Evolutionary conservation across 495 filamentous ascomycete genomes (phyloP).

Genomic region (Xylaria intraflava): DNA sequence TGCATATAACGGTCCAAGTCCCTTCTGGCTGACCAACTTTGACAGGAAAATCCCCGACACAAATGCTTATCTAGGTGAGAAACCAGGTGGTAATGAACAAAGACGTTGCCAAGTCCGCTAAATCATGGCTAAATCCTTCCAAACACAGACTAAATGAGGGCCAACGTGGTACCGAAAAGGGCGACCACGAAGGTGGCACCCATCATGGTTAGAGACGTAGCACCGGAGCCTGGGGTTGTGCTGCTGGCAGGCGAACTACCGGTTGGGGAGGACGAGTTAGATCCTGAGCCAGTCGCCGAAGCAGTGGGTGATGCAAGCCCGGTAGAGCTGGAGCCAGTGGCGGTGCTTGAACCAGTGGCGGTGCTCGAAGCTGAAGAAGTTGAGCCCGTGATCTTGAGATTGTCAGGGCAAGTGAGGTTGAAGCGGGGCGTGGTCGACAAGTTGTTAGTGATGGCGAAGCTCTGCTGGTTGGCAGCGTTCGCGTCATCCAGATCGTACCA

Average conservation of each 20-base stretch:
- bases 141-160: conserved; percentile 9
- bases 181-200: conserved; percentile 5
- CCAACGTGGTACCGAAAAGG: conserved; percentile 6
- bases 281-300: conserved; percentile 13
- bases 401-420: conserved; percentile 51
- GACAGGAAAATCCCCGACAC: not conserved
- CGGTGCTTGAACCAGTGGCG: conserved; percentile 5
- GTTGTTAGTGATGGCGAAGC: conserved; percentile 42
- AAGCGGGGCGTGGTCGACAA: conserved; percentile 51
- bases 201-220: conserved; percentile 7
- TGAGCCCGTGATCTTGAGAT: conserved; percentile 26
- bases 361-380: conserved; percentile 8
- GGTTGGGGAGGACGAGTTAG: not conserved
- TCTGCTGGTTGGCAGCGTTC: conserved; percentile 39
- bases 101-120: not conserved
- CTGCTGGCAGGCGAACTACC: not conserved
- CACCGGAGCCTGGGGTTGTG: not conserved
- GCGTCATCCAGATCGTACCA: conserved; percentile 49
- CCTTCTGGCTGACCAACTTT: not conserved
- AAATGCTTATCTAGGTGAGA: not conserved
- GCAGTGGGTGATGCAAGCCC: conserved; percentile 15
- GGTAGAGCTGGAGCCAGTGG: conserved; percentile 18
- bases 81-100: conserved; percentile 5
- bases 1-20: not conserved
- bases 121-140: not conserved